Conservation (phyloP, 768 basidiomycete genomes). For the Mycena floridula region DNA sequence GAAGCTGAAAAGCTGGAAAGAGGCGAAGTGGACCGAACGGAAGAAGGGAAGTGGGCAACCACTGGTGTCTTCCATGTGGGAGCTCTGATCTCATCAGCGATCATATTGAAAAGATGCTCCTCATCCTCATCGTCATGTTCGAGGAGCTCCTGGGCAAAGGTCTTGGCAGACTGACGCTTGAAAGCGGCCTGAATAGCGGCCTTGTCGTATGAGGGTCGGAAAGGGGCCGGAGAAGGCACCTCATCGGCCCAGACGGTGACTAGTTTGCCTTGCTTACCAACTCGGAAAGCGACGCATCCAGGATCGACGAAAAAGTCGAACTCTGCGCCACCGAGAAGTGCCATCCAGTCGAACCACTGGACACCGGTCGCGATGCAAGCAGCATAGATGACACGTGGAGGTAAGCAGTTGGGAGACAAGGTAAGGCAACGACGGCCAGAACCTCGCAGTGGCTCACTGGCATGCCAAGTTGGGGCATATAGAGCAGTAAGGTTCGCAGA, state of each 20-base stretch:
- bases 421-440: constrained; percentile 72
- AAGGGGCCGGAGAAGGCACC: constrained; percentile 21
- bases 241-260: constrained; percentile 68
- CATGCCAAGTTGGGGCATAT: constrained; percentile 62
- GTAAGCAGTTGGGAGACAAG: constrained; percentile 61
- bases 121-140: constrained; percentile 70
- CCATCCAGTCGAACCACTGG: constrained; percentile 81
- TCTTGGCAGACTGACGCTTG: constrained; percentile 32
- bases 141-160: constrained; percentile 68
- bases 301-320: constrained; percentile 82
- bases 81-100: constrained; percentile 63
- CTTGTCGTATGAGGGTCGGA: constrained; percentile 9
- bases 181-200: constrained; percentile 11
- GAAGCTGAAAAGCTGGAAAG: constrained; percentile 50
- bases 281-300: constrained; percentile 67
- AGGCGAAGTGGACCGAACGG: constrained; percentile 49
- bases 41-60: constrained; percentile 50
- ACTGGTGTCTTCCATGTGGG: constrained; percentile 69
- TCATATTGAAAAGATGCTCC: constrained; percentile 67
- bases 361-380: constrained; percentile 65
- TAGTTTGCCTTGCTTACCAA: constrained; percentile 28
- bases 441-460: constrained; percentile 57
- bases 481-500: constrained; percentile 68
- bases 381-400: constrained; percentile 65
- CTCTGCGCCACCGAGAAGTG: constrained; percentile 58